A percentile compares a stretch with the other conserved stretches of the same genome.
These are phyloP conservation scores for Hordeum pubiflorum DNA, from an alignment of 202 grass and related monocot genomes.

Conservation along the genomic window DNA sequence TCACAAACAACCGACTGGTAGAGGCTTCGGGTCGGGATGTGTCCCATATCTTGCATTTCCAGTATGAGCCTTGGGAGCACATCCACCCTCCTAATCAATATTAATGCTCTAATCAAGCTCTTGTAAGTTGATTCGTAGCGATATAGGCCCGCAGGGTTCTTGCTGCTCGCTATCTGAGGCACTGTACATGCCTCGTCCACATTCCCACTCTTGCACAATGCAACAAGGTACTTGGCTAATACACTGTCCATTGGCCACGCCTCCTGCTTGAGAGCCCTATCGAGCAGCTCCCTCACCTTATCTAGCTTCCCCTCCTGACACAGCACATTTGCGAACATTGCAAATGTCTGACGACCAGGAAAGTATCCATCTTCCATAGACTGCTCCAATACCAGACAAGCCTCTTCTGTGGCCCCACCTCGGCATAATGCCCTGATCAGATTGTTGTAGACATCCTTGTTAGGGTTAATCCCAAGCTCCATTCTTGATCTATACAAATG, in stretches of 20 bases:
- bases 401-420: constrained; percentile 47
- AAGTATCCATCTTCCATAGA: constrained; percentile 63
- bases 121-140: constrained; percentile 66
- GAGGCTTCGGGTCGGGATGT: constrained; percentile 53
- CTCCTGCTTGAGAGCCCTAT: constrained; percentile 62
- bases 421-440: constrained; percentile 65
- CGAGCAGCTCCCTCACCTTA: constrained; percentile 65
- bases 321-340: constrained; percentile 63
- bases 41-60: constrained; percentile 90
- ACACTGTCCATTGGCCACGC: constrained; percentile 39
- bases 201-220: constrained; percentile 75
- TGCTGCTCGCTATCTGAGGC: constrained; percentile 45
- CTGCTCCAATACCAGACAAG: constrained; percentile 60
- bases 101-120: constrained; percentile 73
- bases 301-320: constrained; percentile 68
- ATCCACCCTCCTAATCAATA: constrained; percentile 55
- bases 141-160: constrained; percentile 35
- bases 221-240: constrained; percentile 60
- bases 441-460: constrained; percentile 51
- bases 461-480: constrained; percentile 78
- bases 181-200: constrained; percentile 50
- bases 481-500: constrained; percentile 60
- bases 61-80: constrained; percentile 66
- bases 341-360: constrained; percentile 61
- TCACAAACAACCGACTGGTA: constrained; percentile 62